Conservation (phyloP, 176 grass and related monocot species). For the Saccharum officinarum region DNA sequence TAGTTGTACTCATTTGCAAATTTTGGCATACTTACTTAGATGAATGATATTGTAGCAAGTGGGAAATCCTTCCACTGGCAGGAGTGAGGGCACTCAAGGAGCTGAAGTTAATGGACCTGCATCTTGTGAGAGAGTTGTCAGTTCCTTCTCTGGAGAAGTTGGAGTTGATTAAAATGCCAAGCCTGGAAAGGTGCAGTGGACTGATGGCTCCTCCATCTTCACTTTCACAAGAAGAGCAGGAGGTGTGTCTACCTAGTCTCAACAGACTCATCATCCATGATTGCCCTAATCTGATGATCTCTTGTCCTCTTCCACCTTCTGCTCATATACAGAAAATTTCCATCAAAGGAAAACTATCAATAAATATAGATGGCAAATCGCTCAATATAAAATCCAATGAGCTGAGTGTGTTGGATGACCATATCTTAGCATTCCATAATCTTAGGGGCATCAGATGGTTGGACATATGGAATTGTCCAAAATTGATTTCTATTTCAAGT, state of each 20-base stretch:
- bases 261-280: neutral
- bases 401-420: neutral
- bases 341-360: neutral
- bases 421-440: neutral
- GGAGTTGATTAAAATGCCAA: neutral
- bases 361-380: neutral
- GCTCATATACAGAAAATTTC: neutral
- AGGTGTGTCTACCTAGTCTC: neutral
- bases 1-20: neutral
- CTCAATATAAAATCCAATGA: neutral
- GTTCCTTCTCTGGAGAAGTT: neutral
- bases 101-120: neutral
- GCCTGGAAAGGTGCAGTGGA: neutral
- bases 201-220: neutral
- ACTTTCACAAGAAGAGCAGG: neutral
- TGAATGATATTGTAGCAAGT: neutral
- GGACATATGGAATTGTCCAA: neutral
- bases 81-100: neutral
- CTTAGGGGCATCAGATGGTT: neutral
- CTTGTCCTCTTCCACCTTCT: neutral
- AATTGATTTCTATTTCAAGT: neutral
- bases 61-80: neutral
- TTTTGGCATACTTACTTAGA: neutral
- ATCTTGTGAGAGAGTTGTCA: neutral
- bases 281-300: neutral